These are phyloP conservation scores for Fonsecaea nubica DNA, from an alignment of 2,329 filamentous ascomycete genomes.

Conservation along the genomic window DNA sequence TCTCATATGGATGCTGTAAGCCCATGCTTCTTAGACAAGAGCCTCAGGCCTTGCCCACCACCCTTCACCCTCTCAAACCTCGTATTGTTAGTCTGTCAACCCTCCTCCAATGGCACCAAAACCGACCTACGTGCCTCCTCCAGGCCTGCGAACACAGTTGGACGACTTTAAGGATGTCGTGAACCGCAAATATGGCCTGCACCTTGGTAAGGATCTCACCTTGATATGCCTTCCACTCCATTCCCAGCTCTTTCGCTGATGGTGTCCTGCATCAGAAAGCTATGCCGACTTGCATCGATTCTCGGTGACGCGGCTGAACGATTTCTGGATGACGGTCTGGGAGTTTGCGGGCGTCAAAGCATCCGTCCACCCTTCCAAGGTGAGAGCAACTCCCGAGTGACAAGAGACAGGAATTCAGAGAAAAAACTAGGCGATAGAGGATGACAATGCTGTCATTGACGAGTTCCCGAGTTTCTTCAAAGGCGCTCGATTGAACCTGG, in stretches of 20 bases:
- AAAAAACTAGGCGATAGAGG: slow-evolving; percentile 46
- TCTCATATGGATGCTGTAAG: background rate
- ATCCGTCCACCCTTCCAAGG: slow-evolving; percentile 40
- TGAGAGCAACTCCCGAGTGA: background rate
- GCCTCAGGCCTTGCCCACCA: background rate
- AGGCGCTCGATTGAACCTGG: slow-evolving; percentile 46
- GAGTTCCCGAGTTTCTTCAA: slow-evolving; percentile 49
- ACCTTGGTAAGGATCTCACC: background rate
- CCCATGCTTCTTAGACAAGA: background rate
- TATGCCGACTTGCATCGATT: slow-evolving; percentile 49
- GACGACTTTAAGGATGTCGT: background rate
- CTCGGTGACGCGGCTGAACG: slow-evolving; percentile 47
- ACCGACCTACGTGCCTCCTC: slow-evolving; percentile 3
- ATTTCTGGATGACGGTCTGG: slow-evolving; percentile 53
- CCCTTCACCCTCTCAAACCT: background rate
- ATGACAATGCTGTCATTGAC: slow-evolving; percentile 45
- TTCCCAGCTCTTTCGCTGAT: background rate
- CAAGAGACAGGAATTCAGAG: background rate
- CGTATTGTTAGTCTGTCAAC: background rate
- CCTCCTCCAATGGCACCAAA: background rate
- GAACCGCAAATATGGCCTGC: background rate
- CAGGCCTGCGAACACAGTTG: background rate
- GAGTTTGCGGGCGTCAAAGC: slow-evolving; percentile 45
- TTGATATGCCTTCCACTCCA: background rate
- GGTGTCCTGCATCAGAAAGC: background rate